Conservation (phyloP, 2,329 filamentous ascomycete species). For the Leptographium galeiforme region DNA sequence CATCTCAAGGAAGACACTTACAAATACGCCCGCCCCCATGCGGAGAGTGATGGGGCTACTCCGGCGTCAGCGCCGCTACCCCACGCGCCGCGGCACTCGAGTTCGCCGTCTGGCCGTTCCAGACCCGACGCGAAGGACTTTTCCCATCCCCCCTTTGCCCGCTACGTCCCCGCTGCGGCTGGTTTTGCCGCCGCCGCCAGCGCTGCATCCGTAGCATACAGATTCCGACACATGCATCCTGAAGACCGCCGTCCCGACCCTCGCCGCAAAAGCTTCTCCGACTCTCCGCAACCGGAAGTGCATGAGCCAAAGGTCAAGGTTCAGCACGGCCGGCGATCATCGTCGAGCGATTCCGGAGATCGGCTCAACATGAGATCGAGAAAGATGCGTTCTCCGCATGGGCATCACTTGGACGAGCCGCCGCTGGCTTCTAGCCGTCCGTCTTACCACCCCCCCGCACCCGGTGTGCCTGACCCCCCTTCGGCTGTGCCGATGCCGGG, state of each 20-base stretch:
- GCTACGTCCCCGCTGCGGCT: constrained; percentile 14
- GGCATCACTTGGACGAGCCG: constrained; percentile 14
- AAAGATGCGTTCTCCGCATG: constrained; percentile 7
- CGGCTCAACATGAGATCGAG: constrained; percentile 15
- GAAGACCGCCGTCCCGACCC: constrained; percentile 21
- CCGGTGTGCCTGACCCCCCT: constrained; percentile 16
- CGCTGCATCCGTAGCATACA: constrained; percentile 15
- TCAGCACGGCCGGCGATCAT: constrained; percentile 19
- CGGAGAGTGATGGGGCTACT: constrained; percentile 5
- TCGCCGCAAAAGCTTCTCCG: constrained; percentile 37
- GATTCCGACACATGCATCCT: constrained; percentile 20
- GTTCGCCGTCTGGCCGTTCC: not conserved
- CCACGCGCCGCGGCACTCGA: not conserved
- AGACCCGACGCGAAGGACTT: constrained; percentile 20
- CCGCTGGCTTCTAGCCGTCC: constrained; percentile 20
- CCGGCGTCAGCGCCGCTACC: not conserved
- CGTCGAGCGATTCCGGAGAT: constrained; percentile 28
- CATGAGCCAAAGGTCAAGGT: constrained; percentile 9
- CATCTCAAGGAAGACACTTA: constrained; percentile 17
- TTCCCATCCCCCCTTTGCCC: constrained; percentile 26
- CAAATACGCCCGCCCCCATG: constrained; percentile 16
- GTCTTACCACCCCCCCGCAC: constrained; percentile 15
- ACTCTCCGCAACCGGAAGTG: constrained; percentile 26
- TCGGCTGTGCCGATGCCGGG: constrained; percentile 11
- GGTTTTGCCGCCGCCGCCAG: constrained; percentile 9